phyloP scores from a whole-genome alignment of 75 land plant species.

The Pseudotsuga menziesii region DNA sequence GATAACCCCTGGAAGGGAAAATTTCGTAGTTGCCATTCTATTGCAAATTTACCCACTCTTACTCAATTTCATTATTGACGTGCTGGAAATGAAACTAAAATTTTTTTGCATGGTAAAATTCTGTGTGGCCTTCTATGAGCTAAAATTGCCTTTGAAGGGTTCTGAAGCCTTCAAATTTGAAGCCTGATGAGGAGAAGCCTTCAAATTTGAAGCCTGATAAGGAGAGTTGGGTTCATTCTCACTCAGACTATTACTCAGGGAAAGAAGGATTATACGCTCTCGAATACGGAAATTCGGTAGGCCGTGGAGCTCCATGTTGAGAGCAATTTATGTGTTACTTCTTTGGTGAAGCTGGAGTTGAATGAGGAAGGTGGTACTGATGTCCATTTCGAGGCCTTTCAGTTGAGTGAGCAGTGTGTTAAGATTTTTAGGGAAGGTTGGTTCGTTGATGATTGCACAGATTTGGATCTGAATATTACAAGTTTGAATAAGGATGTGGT shows the following conservation, averaged over 20 bases:
- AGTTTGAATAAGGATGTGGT: slow-evolving; percentile 92
- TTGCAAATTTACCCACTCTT: too few species aligned
- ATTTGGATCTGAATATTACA: slow-evolving; percentile 72
- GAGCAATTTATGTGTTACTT: slow-evolving; percentile 81
- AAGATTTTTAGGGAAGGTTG: slow-evolving; percentile 80
- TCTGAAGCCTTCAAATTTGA: too few species aligned
- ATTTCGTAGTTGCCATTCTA: too few species aligned
- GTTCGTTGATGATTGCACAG: slow-evolving; percentile 55
- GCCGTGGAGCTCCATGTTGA: slow-evolving; percentile 85
- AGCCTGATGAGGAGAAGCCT: slow-evolving; percentile 76
- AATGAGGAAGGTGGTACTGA: slow-evolving; percentile 72
- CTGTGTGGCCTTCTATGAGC: too few species aligned
- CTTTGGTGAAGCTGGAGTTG: slow-evolving; percentile 84
- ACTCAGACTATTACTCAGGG: slow-evolving; percentile 76
- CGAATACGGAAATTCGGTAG: slow-evolving; percentile 66
- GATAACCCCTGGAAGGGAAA: too few species aligned
- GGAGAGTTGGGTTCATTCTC: slow-evolving; percentile 85
- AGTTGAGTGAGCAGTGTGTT: slow-evolving; percentile 93
- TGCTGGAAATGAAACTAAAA: too few species aligned
- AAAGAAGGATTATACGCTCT: slow-evolving; percentile 74
- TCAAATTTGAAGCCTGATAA: slow-evolving; percentile 76
- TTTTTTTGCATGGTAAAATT: too few species aligned
- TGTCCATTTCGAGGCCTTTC: slow-evolving; percentile 97
- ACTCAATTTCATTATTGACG: too few species aligned
- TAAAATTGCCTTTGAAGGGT: too few species aligned